Base-by-base conservation (phyloP, 139 green algal genomes). In the Coelastrella sp. region DNA sequence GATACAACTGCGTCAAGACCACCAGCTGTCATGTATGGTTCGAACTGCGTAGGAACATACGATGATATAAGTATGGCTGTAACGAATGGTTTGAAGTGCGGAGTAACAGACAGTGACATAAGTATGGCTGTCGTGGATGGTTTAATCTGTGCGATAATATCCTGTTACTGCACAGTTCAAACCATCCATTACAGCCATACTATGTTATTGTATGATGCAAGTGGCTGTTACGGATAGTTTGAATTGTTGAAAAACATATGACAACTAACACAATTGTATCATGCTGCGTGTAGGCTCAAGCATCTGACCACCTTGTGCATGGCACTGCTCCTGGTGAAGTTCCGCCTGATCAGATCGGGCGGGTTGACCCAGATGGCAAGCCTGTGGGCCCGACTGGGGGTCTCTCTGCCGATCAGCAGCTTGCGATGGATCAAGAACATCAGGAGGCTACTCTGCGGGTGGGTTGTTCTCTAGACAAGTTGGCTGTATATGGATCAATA, bases 361-460 rank as follows among this genome's bases (percentile, higher is more conserved):
- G 30, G 21, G 4, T n/a, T 8, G 66, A 66, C 66, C 51, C 51
- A 37, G 17, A 68, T 53, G 73, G 73, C 48, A 67, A 68, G 1
- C 32, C 48, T 7, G n/a, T 48, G 30, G 48, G 23, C 38, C 57
- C n/a, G n/a, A n/a, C n/a, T n/a, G n/a, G 74, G 3, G 35, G 8
- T 1, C 17, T 35, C 38, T 69, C 38, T 8, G 15, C 40, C 2
- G 23, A 80, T 19, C 60, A 90, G 67, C 69, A 67, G 40, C 60
- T 73, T 19, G 83, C 80, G 50, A 83, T 85, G 83, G 78, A 83
- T 34, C 21, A 34, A 34, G 37, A 81, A 38, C 85, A 88, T 66
- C 83, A 90, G 69, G 66, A 81, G 50, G 71, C 84, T 5, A 57
- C 69, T 9, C 74, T 88, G 69, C 53, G 72, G 84, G 84, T 88